These are phyloP conservation scores for Emergomyces orientalis DNA, from an alignment of 2,329 filamentous ascomycete genomes.

Conservation along the genomic window DNA sequence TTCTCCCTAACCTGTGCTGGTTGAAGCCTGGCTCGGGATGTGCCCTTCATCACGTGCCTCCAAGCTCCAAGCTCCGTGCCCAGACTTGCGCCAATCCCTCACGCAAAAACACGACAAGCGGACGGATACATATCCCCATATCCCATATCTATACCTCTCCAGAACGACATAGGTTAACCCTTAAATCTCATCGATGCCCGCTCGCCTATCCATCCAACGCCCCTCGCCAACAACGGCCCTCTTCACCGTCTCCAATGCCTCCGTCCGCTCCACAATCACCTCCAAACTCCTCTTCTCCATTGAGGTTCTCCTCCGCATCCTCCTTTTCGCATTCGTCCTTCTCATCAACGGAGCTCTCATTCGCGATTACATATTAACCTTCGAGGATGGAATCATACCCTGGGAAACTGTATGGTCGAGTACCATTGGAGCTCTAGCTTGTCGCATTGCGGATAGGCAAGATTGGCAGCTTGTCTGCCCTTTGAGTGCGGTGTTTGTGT, in stretches of 20 bases:
- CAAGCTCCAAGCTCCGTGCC: no score
- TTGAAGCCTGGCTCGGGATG: background rate
- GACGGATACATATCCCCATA: background rate
- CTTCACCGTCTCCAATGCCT: slow-evolving; percentile 80
- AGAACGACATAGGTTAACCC: background rate
- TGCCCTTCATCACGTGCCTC: background rate
- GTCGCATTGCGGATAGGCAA: slow-evolving; percentile 30
- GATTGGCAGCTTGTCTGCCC: slow-evolving; percentile 37
- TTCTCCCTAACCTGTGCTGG: background rate
- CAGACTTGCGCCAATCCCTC: background rate
- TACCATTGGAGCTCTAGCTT: slow-evolving; percentile 24
- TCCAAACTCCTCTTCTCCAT: slow-evolving; percentile 38
- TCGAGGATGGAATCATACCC: slow-evolving; percentile 21
- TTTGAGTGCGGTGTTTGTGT: slow-evolving; percentile 33
- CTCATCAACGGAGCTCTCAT: slow-evolving; percentile 29
- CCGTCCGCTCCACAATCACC: slow-evolving; percentile 40
- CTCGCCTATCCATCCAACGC: slow-evolving; percentile 35
- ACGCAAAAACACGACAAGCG: no score
- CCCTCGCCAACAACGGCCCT: slow-evolving; percentile 84
- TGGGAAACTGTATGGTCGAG: slow-evolving; percentile 29
- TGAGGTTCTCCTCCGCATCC: slow-evolving; percentile 37
- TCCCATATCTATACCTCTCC: background rate
- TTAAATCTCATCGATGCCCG: slow-evolving; percentile 45
- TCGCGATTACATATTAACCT: slow-evolving; percentile 22
- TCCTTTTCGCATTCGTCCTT: slow-evolving; percentile 36